Conservation (phyloP, 768 basidiomycete species). For the Lactifluus pinguis region DNA sequence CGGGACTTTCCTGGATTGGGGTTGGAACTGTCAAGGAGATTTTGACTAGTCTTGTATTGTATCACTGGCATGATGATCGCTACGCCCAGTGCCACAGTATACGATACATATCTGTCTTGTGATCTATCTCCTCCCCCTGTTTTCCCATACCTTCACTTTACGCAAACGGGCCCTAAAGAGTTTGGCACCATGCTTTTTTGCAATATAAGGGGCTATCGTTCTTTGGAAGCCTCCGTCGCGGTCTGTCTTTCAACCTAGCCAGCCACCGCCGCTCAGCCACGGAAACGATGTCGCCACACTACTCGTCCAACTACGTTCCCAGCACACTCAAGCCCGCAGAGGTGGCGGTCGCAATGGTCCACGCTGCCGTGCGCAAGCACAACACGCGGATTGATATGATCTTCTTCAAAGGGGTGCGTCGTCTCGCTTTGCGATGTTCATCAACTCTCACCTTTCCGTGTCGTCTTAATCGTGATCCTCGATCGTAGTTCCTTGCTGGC, state of each 20-base stretch:
- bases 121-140: no score
- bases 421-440: not conserved
- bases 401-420: conserved; percentile 64
- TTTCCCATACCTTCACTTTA: no score
- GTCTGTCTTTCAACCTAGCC: not conserved
- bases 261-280: not conserved
- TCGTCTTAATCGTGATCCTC: not conserved
- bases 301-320: not conserved
- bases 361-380: conserved; percentile 53
- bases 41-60: no score
- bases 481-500: conserved; percentile 51
- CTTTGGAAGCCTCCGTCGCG: not conserved
- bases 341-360: conserved; percentile 49
- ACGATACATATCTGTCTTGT: no score
- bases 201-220: no score
- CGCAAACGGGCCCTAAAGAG: no score
- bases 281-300: not conserved
- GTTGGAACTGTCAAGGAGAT: no score
- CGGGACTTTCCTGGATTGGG: no score
- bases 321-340: conserved; percentile 47
- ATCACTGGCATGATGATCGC: no score
- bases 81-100: no score
- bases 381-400: conserved; percentile 48
- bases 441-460: not conserved
- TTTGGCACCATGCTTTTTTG: no score